Evolutionary conservation across 2,329 filamentous ascomycete genomes (phyloP).

Genomic region (Penicillium paneum): DNA sequence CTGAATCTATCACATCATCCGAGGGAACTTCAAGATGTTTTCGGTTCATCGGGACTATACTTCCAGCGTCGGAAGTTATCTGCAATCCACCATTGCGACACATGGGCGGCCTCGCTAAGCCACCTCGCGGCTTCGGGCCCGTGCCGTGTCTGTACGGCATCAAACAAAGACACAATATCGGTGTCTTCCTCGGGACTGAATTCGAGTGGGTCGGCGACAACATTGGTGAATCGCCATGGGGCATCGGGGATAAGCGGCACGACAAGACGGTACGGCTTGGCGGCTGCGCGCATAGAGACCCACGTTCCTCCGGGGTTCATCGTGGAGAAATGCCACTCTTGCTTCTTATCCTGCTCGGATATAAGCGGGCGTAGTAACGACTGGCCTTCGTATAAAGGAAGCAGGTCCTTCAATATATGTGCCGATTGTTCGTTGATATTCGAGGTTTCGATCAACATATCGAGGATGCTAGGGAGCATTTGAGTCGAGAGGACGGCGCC

Average conservation of each 20-base stretch:
- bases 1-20: neutral
- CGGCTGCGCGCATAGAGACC: conserved; percentile 69
- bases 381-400: conserved; percentile 49
- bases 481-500: conserved; percentile 27
- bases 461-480: conserved; percentile 48
- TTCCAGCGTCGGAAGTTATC: conserved; percentile 29
- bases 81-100: conserved; percentile 42
- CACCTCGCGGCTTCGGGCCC: conserved; percentile 36
- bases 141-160: conserved; percentile 25
- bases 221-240: conserved; percentile 36
- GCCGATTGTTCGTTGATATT: conserved; percentile 38
- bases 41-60: conserved; percentile 11
- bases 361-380: conserved; percentile 45
- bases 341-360: conserved; percentile 31
- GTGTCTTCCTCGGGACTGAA: conserved; percentile 32
- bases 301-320: conserved; percentile 43
- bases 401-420: conserved; percentile 38
- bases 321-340: conserved; percentile 35
- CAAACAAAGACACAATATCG: conserved; percentile 26
- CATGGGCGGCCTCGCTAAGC: conserved; percentile 35
- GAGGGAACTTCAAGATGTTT: neutral
- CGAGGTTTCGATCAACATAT: conserved; percentile 43
- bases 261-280: conserved; percentile 65
- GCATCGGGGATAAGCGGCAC: conserved; percentile 76
- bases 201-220: conserved; percentile 36